Evolutionary conservation across 2,329 filamentous ascomycete species (phyloP), one percentile per base, ranked within the genome.

Genomic region (Cladobotryum protrusum): DNA sequence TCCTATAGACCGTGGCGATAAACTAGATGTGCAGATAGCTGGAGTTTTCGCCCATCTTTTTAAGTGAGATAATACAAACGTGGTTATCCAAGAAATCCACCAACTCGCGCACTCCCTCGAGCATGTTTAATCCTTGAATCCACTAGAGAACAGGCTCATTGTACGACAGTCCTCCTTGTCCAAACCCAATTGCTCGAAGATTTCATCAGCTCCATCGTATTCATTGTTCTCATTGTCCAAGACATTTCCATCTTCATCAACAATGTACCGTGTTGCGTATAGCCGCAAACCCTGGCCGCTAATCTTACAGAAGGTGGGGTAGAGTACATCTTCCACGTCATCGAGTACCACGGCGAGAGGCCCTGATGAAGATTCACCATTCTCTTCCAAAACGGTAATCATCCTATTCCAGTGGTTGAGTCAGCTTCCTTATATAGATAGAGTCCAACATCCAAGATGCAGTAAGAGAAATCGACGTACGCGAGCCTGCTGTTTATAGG

Each of bases 261-360:
- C 17, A 6, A 37, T 5, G 32, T 18, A 37, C 43, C 37, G 18
- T 2, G 43, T 46, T 19, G 43, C 32, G 17, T 18, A 35, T 3
- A 46, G 34, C 4, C 43, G 29, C 43, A 46, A 20, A n/a, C 43
- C 43, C 29, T 44, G 19, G 7, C 33, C 33, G 4, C 5, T 20
- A 7, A 37, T 14, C 43, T 37, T 46, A 17, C 43, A 46, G 32
- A 46, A 46, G 9, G 43, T 46, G 4, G 43, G 43, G 14, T 46
- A 46, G 5, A 9, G 14, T 11, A 35, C 11, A 8, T 20, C n/a
- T 8, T 11, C 6, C 15, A 5, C 4, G 17, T 17, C 34, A 14
- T 5, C 43, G 17, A 37, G n/a, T 17, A 46, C n/a, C 15, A 46
- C 15, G 34, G 8, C 32, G 1, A 32, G 42, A 2, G 42, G 42